A percentile compares a stretch with the other conserved stretches of the same genome.
phyloP scores from a whole-genome alignment of 1,284 basidiomycete genomes.

The Sporisorium iseilematis-ciliati region DNA sequence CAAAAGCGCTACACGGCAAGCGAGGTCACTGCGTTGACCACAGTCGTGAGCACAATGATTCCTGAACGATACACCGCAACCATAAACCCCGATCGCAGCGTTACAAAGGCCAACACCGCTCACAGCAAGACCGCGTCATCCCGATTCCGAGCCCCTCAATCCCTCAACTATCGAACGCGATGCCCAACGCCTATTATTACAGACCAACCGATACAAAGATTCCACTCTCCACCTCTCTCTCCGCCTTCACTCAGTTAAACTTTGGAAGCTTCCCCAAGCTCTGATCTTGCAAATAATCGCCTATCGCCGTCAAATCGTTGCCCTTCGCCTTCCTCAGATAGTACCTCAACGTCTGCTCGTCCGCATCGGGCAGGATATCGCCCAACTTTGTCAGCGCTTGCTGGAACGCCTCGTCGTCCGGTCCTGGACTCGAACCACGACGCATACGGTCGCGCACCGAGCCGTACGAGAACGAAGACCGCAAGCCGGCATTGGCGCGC shows the following conservation, averaged over 20 bases:
- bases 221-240: too few relatives aligned
- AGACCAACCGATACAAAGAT: too few relatives aligned
- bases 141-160: too few relatives aligned
- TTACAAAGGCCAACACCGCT: too few relatives aligned
- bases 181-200: too few relatives aligned
- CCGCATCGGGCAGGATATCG: slow-evolving; percentile 63
- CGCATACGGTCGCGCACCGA: slow-evolving; percentile 40
- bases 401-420: slow-evolving; percentile 34
- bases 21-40: too few relatives aligned
- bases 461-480: slow-evolving; percentile 39
- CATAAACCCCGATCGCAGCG: too few relatives aligned
- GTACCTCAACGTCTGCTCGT: slow-evolving; percentile 39
- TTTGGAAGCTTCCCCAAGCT: slow-evolving; percentile 41
- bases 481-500: neutral
- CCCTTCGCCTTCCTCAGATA: slow-evolving; percentile 59
- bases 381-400: slow-evolving; percentile 49
- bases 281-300: slow-evolving; percentile 62
- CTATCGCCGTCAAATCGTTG: slow-evolving; percentile 58
- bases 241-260: neutral
- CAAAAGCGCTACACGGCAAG: too few relatives aligned
- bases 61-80: too few relatives aligned
- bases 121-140: too few relatives aligned
- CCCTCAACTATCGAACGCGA: too few relatives aligned
- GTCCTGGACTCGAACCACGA: slow-evolving; percentile 13
- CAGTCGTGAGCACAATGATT: too few relatives aligned